These are phyloP conservation scores for Globisporangium solare DNA, from an alignment of 352 stramenopile species.

Conservation along the genomic window DNA sequence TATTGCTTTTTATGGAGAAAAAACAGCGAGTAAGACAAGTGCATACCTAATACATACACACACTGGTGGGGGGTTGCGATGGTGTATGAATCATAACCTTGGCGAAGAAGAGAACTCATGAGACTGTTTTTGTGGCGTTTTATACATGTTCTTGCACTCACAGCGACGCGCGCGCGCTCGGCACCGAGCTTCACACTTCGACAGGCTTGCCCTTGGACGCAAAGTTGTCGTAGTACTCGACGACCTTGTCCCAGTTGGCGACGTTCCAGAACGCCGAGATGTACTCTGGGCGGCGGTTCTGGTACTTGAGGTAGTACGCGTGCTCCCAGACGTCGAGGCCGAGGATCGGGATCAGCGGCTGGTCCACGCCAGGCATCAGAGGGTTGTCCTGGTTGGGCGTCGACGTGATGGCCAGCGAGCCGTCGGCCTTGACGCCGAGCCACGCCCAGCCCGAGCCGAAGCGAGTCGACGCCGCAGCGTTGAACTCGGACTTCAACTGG, in stretches of 20 bases:
- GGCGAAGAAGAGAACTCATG: too few relatives aligned
- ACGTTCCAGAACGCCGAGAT: constrained; percentile 98
- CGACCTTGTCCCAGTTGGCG: constrained; percentile 93
- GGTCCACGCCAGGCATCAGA: constrained; percentile 75
- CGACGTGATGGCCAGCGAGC: constrained; percentile 92
- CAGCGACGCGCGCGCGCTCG: neutral
- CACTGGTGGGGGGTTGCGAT: too few relatives aligned
- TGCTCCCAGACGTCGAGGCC: constrained; percentile 96
- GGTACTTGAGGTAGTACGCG: constrained; percentile 97
- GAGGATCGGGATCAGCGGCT: constrained; percentile 90
- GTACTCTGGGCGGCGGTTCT: constrained; percentile 95
- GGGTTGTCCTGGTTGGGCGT: constrained; percentile 96
- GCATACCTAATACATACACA: too few relatives aligned
- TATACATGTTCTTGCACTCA: neutral
- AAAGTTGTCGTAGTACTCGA: constrained; percentile 90
- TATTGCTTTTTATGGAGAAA: neutral
- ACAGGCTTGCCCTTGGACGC: constrained; percentile 82
- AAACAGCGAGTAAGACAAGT: neutral
- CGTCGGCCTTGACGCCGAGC: constrained; percentile 83
- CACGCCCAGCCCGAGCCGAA: constrained; percentile 91
- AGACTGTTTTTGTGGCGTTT: too few relatives aligned
- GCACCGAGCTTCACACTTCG: constrained; percentile 58
- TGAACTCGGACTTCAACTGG: constrained; percentile 89
- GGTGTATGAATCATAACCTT: too few relatives aligned
- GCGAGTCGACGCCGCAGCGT: constrained; percentile 72